phyloP scores from a whole-genome alignment of 257 asterid genomes.

The Misopates orontium region DNA sequence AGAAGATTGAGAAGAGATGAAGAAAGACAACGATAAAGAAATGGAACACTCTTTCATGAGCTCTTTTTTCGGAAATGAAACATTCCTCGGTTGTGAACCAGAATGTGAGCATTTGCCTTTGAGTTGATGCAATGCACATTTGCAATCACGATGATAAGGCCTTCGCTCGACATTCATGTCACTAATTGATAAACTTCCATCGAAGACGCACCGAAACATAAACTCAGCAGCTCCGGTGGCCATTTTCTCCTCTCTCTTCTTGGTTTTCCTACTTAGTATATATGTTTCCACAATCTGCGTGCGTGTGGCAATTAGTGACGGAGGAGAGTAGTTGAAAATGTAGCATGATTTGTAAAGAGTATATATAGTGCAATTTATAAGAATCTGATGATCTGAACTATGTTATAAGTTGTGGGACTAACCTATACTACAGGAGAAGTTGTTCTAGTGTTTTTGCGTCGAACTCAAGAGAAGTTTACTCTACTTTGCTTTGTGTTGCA shows the following conservation, averaged over 20 bases:
- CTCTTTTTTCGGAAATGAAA: conserved; percentile 25
- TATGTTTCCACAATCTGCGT: background rate
- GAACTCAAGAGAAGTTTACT: background rate
- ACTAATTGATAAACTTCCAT: conserved; percentile 35
- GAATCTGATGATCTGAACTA: background rate
- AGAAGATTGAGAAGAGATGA: conserved; percentile 18
- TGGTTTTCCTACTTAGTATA: background rate
- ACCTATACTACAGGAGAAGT: background rate
- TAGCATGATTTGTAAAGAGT: conserved; percentile 1
- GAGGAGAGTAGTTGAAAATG: conserved; percentile 6
- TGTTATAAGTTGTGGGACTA: conserved; percentile 1
- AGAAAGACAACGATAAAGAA: conserved; percentile 1
- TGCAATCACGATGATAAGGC: conserved; percentile 37
- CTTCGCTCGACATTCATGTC: conserved; percentile 41
- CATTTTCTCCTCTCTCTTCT: conserved; percentile 26
- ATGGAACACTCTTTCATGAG: background rate
- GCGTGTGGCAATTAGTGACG: conserved; percentile 5
- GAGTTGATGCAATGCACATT: conserved; percentile 34
- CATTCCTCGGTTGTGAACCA: conserved; percentile 6
- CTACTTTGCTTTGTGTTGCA: too few species aligned
- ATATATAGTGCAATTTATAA: background rate
- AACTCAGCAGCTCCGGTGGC: conserved; percentile 30
- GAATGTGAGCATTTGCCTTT: conserved; percentile 20
- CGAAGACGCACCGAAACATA: conserved; percentile 26
- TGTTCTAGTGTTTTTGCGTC: background rate